phyloP scores from a whole-genome alignment of 768 basidiomycete genomes.

The Boletus sp. region DNA sequence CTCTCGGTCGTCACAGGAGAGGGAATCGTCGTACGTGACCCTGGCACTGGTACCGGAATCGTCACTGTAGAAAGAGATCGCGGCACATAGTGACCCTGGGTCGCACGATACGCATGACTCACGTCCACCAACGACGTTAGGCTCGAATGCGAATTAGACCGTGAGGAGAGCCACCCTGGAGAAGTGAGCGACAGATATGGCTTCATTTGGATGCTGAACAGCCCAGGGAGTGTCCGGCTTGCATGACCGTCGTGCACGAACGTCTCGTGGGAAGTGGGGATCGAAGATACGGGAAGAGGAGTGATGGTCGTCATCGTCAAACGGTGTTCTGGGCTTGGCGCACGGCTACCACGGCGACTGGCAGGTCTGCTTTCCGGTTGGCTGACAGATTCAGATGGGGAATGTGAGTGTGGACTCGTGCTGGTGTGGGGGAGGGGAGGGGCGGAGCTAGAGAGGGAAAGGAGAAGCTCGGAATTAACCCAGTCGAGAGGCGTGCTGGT shows the following conservation, averaged over 20 bases:
- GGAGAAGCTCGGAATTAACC: conserved; percentile 82
- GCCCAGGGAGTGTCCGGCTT: conserved; percentile 48
- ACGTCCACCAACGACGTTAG: conserved; percentile 14
- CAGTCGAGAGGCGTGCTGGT: conserved; percentile 60
- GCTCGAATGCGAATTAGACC: conserved; percentile 35
- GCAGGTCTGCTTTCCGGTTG: conserved; percentile 23
- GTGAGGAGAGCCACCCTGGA: conserved; percentile 41
- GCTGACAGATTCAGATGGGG: conserved; percentile 29
- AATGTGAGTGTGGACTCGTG: conserved; percentile 16
- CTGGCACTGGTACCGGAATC: neutral
- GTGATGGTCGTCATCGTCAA: conserved; percentile 9
- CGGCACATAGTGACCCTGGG: neutral
- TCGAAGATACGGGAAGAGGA: neutral
- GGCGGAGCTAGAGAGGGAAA: conserved; percentile 50
- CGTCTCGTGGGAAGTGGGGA: conserved; percentile 40
- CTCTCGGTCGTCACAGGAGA: conserved; percentile 13
- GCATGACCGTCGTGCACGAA: conserved; percentile 53
- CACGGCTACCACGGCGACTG: conserved; percentile 45
- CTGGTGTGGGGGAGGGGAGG: conserved; percentile 22
- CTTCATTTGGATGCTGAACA: conserved; percentile 64
- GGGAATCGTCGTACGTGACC: neutral
- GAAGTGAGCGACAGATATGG: conserved; percentile 49
- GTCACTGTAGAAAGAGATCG: neutral
- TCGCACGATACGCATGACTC: conserved; percentile 1
- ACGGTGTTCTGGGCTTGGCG: conserved; percentile 57